A percentile compares a stretch with the other conserved stretches of the same genome.
Conservation (phyloP, 768 basidiomycete species). For the Megacollybia marginata region DNA sequence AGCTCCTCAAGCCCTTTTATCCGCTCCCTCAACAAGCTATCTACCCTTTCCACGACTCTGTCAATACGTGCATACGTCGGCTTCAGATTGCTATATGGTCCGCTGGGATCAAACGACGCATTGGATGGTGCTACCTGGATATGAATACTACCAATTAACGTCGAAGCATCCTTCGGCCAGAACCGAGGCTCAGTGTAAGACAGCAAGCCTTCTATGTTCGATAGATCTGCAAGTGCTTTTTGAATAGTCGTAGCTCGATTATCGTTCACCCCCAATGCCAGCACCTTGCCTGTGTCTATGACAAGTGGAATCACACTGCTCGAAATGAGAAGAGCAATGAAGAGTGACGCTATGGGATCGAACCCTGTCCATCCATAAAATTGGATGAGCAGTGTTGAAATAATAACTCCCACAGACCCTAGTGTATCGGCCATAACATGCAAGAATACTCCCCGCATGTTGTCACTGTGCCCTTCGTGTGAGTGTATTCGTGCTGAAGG, state of each 20-base stretch:
- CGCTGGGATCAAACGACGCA: conserved; percentile 46
- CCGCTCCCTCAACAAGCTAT: conserved; percentile 57
- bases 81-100: conserved; percentile 39
- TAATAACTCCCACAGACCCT: conserved; percentile 95
- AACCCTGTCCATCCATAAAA: conserved; percentile 98
- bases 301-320: conserved; percentile 95
- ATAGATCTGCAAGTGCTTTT: conserved; percentile 49
- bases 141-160: conserved; percentile 86
- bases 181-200: conserved; percentile 81
- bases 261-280: conserved; percentile 79
- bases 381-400: conserved; percentile 92
- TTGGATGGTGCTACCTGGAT: conserved; percentile 72
- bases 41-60: conserved; percentile 69
- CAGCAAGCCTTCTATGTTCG: conserved; percentile 61
- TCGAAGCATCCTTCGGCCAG: conserved; percentile 91
- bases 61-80: conserved; percentile 58
- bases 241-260: conserved; percentile 42
- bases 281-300: conserved; percentile 83
- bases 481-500: conserved; percentile 40
- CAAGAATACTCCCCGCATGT: conserved; percentile 98
- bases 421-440: conserved; percentile 98
- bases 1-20: conserved; percentile 85
- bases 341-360: conserved; percentile 94
- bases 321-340: conserved; percentile 92
- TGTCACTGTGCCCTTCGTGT: conserved; percentile 89